Evolutionary conservation across 371 early-diverging fungal genomes (phyloP), one percentile per base, ranked within the genome.

Genomic region (Mucor circinelloides): DNA sequence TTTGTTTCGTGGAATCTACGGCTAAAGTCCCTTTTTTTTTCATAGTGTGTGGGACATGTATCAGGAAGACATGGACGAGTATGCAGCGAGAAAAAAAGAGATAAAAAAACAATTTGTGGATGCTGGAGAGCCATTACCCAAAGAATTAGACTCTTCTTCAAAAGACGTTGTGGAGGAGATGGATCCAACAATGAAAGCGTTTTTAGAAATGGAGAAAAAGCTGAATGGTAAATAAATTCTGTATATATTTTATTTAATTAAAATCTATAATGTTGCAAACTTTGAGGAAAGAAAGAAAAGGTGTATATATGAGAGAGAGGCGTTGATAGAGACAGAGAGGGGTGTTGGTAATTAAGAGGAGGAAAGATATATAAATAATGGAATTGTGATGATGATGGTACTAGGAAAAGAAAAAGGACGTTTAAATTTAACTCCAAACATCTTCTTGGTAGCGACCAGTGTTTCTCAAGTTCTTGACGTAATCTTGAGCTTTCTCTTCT

Each of bases 361-460:
- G 17, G 23, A 52, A 27, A 27, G 52, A 54, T 27, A 28, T 25
- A 28, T 54, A 28, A 54, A 54, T 54, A 54, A 28, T 15, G 30
- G 50, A 28, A 15, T 15, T 54, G 54, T 15, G 17, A 28, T 27
- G 25, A 54, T 27, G 54, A 28, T 40, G 40, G 1, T 40, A 40
- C 40, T 40, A 40, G 3, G 25, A 15, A 28, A 54, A 4, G 27
- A 54, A 28, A 15, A 54, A 4, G 27, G 27, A 28, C 15, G 17
- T 54, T 15, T 27, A 27, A 31, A 25, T 60, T 70, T 88, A 93
- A 64, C 87, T 83, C 99, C 99, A 97, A 12, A 97, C 95, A 85
- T 97, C 99, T 75, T 97, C 97, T 75, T 92, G 93, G 72, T 97
- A 98, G 40, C 95, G 90, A 36, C 93, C 92, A 38, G 87, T 83